phyloP scores from a whole-genome alignment of 441 rosid species.

The Gossypium lobatum region DNA sequence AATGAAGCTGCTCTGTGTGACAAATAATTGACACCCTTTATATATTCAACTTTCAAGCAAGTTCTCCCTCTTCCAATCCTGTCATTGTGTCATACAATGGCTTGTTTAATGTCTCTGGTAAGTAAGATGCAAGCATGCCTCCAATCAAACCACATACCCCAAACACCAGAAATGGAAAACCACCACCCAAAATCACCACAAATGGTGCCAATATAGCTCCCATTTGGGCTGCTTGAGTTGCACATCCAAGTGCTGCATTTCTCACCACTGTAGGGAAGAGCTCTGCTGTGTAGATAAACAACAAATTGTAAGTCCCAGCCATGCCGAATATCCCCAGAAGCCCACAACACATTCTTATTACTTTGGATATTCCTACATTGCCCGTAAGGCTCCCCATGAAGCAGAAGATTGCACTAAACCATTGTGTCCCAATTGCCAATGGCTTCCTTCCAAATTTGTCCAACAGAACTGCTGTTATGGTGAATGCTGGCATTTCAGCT shows the following conservation, averaged over 20 bases:
- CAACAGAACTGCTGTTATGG: constrained; percentile 63
- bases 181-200: constrained; percentile 74
- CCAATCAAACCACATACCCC: constrained; percentile 60
- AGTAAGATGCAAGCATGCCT: constrained; percentile 61
- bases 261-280: constrained; percentile 87
- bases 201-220: constrained; percentile 86
- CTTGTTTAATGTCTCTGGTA: constrained; percentile 79
- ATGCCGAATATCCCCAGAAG: constrained; percentile 74
- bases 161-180: constrained; percentile 61
- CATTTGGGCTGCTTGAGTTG: constrained; percentile 75
- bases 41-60: constrained; percentile 4
- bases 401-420: constrained; percentile 81
- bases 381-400: constrained; percentile 40
- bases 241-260: constrained; percentile 78
- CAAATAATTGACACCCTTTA: background rate
- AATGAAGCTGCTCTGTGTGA: background rate
- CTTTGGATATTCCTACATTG: constrained; percentile 47
- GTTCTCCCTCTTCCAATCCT: constrained; percentile 66
- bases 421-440: constrained; percentile 60
- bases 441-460: constrained; percentile 78
- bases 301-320: constrained; percentile 82
- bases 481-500: constrained; percentile 80
- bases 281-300: constrained; percentile 77
- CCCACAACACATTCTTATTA: constrained; percentile 61
- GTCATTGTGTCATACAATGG: constrained; percentile 80